Evolutionary conservation across 345 rosid genomes (phyloP), one percentile per base, ranked within the genome.

Genomic region (Populus ilicifolia): DNA sequence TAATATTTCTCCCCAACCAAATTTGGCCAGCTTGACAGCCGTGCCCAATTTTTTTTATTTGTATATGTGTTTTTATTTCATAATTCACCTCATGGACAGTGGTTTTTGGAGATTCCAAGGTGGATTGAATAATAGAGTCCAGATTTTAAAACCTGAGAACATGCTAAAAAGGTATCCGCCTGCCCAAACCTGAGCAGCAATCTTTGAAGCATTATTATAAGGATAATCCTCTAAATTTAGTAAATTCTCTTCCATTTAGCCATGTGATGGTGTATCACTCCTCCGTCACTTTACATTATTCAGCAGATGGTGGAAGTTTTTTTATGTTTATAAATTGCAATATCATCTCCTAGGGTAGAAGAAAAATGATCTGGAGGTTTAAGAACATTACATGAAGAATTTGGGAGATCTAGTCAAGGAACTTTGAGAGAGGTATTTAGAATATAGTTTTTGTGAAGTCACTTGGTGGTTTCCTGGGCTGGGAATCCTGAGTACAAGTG

Each of bases 21-120:
- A 46, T 77, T 61, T 80, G 75, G 73, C 72, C 69, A 63, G 43
- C 79, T 76, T 35, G 80, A 78, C 80, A 44, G 73, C 71, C 46
- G 35, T 62, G 73, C 41, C 6, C 48, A 70, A 77, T 56, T 63
- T 14, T 71, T 27, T 70, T 61, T 59, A 78, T 74, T 70, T 65
- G 52, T 46, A 38, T 17, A 23, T 33, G 35, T 64, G 64, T 62
- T 67, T 75, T 27, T 38, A 77, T 52, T 41, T 35, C 36, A 66
- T 65, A 67, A 63, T 81, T 33, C 67, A 2, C 71, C 39, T 72
- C 74, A 20, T 14, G 69, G 69, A 46, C 67, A 33, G 73, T 67
- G 61, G 67, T 76, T 79, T 56, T 80, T 77, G 20, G n/a, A 68
- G 69, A 36, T 52, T 41, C 69, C 71, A 66, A 77, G 50, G 64